Evolutionary conservation across 208 protist species (phyloP).

Genomic region (Angomonas ambiguus): DNA sequence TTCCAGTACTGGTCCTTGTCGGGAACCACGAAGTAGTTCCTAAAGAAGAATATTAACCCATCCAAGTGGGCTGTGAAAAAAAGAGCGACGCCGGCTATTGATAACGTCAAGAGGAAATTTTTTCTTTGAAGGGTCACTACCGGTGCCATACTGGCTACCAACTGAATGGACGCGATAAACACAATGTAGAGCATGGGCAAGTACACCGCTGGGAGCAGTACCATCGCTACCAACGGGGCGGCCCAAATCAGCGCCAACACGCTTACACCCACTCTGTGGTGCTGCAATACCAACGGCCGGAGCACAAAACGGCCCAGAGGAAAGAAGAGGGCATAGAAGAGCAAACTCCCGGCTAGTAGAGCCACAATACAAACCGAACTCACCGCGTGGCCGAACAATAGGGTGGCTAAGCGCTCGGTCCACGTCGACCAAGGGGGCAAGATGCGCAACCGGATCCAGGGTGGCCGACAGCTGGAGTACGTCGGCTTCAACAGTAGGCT

Average conservation of each 20-base stretch:
- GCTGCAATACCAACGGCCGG: conserved; percentile 17
- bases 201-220: conserved; percentile 30
- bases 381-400: conserved; percentile 42
- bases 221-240: conserved; percentile 30
- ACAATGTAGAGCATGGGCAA: conserved; percentile 39
- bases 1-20: neutral
- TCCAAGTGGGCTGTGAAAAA: conserved; percentile 60
- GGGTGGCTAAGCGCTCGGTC: conserved; percentile 42
- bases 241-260: conserved; percentile 36
- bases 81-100: conserved; percentile 10
- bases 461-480: conserved; percentile 55
- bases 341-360: conserved; percentile 11
- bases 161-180: conserved; percentile 22
- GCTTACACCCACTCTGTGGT: neutral
- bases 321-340: conserved; percentile 11
- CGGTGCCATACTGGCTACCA: conserved; percentile 37
- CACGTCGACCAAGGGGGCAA: conserved; percentile 38
- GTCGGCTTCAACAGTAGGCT: conserved; percentile 39
- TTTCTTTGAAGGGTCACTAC: conserved; percentile 19
- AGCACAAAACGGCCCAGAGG: conserved; percentile 21
- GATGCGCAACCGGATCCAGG: conserved; percentile 62
- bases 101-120: conserved; percentile 18
- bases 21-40: conserved; percentile 53
- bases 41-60: conserved; percentile 45
- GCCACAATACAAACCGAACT: conserved; percentile 23